Base-by-base conservation (phyloP, 441 rosid genomes). In the Eutrema salsugineum region DNA sequence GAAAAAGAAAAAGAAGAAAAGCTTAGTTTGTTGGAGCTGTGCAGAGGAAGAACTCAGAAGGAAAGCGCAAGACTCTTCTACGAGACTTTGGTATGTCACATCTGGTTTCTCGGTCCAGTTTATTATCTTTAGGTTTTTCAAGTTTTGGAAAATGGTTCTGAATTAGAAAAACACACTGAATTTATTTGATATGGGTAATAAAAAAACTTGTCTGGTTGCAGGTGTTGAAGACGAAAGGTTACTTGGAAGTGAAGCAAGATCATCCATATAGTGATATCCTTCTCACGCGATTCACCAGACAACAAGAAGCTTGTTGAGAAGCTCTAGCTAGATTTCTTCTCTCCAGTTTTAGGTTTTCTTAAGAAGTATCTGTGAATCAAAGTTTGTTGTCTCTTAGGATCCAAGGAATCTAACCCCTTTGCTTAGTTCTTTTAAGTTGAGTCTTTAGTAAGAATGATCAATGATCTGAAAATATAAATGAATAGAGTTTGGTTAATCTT, bases 1-100 rank as follows among this genome's bases (percentile, higher is more conserved):
- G 60, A 80, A 56, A 76, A 65, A 54, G 72, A 69, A 40, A 84
- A 82, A 79, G 86, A 81, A 56, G 96, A 88, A 70, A 80, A 62
- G 5, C 83, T 85, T 65, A 83, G 82, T 49, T 77, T 95, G 76
- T 73, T 76, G 66, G 79, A 56, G 32, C 76, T 89, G 32, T 74
- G 85, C 71, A 63, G 67, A 58, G 86, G 93, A 72, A 88, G 79
- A 81, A 87, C 85, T 44, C 77, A 72, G 79, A 85, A 81, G 78
- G 86, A 82, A 78, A 83, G 84, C 62, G 95, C 91, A 48, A 82
- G 85, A 79, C 76, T 92, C 77, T 92, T 95, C 83, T 91, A 89
- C 64, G 98, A 95, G 79, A 86, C 88, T 75, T 76, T 91, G 91
- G 98, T 92, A 87, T n/a, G 78, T 71, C 56, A 15, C 8, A 30